Base-by-base conservation (phyloP, 192 early-diverging fungal genomes). In the Coemansia sp. region DNA sequence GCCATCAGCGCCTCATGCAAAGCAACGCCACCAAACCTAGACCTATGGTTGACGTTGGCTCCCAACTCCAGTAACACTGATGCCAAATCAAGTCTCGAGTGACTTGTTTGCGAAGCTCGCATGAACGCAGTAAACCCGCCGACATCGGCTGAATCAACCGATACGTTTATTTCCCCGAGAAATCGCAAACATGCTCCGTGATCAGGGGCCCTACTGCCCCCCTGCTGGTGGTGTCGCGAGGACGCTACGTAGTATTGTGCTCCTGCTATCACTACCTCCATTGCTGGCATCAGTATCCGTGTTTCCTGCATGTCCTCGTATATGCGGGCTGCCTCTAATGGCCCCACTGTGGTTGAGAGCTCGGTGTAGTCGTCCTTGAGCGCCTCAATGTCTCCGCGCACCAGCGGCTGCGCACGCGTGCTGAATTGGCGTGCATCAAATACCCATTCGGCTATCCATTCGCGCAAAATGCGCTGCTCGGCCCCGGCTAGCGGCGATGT, bases 121-220 rank as follows among this genome's bases (percentile, higher is more conserved):
- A 80, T 80, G 58, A 80, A 80, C 40, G 77, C 77, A 10, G 77
- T 80, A 33, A 80, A 80, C 28, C 77, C 77, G 6, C 68, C 77
- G 3, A 80, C 72, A 30, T 80, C 77, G 53, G 46, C 58, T 4
- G 55, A 61, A 31, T 80, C 77, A 0, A 80, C 69, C 13, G 5
- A 6, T 13, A 74, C 72, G n/a, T 65, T 66, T 20, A 67, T 62
- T n/a, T 42, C 53, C 6, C 45, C 30, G 15, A 80, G 56, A 31
- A 74, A 68, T 37, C 59, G 29, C 40, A 80, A 21, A 33, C 77
- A 80, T n/a, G 43, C 61, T 0, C 7, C 59, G 26, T 80, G 69
- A 20, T 74, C 68, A 18, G 64, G 58, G 20, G n/a, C 13, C 8
- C 43, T 18, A 23, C 8, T 51, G 48, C 4, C 26, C 2, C 25